Conservation (phyloP, 2,329 filamentous ascomycete genomes). For the Claviceps spartinae region DNA sequence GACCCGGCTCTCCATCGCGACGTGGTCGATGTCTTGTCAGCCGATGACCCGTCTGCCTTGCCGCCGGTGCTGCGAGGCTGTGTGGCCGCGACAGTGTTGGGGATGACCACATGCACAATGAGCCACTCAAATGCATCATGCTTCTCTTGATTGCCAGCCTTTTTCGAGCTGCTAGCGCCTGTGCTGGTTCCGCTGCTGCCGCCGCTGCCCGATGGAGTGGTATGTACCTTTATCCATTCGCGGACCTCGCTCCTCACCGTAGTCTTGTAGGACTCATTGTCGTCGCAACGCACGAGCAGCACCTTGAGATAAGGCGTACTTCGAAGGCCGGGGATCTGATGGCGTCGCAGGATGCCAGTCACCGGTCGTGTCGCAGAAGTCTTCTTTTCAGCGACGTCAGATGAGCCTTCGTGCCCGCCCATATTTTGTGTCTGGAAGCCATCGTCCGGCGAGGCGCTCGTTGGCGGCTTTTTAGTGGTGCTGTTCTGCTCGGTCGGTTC, state of each 20-base stretch:
- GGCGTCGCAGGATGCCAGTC: slow-evolving; percentile 44
- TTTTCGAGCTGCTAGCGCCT: slow-evolving; percentile 25
- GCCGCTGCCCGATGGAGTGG: slow-evolving; percentile 36
- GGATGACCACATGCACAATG: slow-evolving; percentile 81
- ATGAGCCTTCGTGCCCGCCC: slow-evolving; percentile 25
- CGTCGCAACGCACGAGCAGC: slow-evolving; percentile 80
- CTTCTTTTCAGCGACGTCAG: slow-evolving; percentile 24
- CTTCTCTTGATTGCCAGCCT: slow-evolving; percentile 61
- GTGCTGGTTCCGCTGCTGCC: slow-evolving; percentile 16
- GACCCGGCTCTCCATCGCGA: slow-evolving; percentile 69
- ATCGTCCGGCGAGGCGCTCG: slow-evolving; percentile 33
- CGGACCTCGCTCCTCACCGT: slow-evolving; percentile 64
- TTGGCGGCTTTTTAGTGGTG: slow-evolving; percentile 18
- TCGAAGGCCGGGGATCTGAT: slow-evolving; percentile 88
- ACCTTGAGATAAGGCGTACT: slow-evolving; percentile 91
- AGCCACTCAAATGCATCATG: slow-evolving; percentile 97
- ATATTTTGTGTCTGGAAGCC: slow-evolving; percentile 46
- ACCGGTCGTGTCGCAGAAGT: slow-evolving; percentile 19
- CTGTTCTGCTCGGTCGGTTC: slow-evolving; percentile 21
- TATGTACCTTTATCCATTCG: slow-evolving; percentile 80
- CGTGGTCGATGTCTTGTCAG: slow-evolving; percentile 53
- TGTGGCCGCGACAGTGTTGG: slow-evolving; percentile 67
- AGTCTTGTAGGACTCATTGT: slow-evolving; percentile 85
- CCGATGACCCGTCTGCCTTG: slow-evolving; percentile 38
- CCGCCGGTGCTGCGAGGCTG: slow-evolving; percentile 52